phyloP scores from a whole-genome alignment of 2,329 filamentous ascomycete species.

The Fusarium sp. region DNA sequence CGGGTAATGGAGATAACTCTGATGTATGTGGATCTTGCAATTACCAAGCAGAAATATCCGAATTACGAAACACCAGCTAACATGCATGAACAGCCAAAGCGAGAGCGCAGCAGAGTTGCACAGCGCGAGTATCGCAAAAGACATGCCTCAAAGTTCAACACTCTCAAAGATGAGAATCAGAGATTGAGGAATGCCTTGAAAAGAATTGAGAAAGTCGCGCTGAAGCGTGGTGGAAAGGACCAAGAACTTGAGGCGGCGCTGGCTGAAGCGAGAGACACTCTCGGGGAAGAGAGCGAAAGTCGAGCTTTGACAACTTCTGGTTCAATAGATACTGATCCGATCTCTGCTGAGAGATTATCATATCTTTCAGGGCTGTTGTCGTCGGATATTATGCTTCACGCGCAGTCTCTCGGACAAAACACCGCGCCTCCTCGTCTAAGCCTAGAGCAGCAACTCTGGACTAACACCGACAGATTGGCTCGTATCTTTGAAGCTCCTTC shows the following conservation, averaged over 20 bases:
- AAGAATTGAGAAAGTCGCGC: constrained; percentile 32
- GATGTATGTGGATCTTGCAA: constrained; percentile 32
- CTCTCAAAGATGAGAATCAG: constrained; percentile 43
- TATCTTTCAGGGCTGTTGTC: not conserved
- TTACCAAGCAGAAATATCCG: constrained; percentile 22
- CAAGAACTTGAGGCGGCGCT: constrained; percentile 31
- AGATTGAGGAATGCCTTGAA: constrained; percentile 39
- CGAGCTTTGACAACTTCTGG: not conserved
- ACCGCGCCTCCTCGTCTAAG: not conserved
- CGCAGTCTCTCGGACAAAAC: not conserved
- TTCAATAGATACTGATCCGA: not conserved
- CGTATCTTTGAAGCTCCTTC: constrained; percentile 41
- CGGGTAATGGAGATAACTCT: constrained; percentile 16
- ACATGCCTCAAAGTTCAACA: constrained; percentile 42
- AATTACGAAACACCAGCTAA: not conserved
- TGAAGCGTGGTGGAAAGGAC: constrained; percentile 9
- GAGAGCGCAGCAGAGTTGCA: constrained; percentile 43
- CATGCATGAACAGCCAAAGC: constrained; percentile 36
- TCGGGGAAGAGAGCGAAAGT: constrained; percentile 9
- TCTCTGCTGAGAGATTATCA: not conserved
- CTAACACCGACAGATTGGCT: constrained; percentile 37
- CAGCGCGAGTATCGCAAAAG: constrained; percentile 46
- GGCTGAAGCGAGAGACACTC: constrained; percentile 24
- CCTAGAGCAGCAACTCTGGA: constrained; percentile 35
- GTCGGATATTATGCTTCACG: constrained; percentile 1